Percentiles rank a stretch among this genome's conserved stretches.
Evolutionary conservation across 2,329 filamentous ascomycete genomes (phyloP).

Genomic region (Pseudogymnoascus sp.): DNA sequence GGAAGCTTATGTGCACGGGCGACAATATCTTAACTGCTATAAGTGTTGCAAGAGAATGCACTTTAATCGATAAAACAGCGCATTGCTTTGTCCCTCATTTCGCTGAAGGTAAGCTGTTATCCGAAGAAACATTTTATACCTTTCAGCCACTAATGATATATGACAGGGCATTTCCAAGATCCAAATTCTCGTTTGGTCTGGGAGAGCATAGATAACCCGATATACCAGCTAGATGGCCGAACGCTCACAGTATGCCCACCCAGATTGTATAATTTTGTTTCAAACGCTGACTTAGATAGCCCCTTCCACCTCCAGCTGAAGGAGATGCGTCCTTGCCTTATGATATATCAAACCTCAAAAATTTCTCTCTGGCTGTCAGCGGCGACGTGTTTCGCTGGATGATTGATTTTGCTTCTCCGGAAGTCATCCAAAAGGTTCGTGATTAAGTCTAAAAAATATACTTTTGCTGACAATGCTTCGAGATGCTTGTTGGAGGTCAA

Average conservation of each 20-base stretch:
- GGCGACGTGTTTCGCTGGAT: slow-evolving; percentile 97
- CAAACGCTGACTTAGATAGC: slow-evolving; percentile 37
- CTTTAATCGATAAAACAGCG: slow-evolving; percentile 67
- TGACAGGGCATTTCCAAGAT: slow-evolving; percentile 59
- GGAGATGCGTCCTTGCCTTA: slow-evolving; percentile 78
- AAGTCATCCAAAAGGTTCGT: slow-evolving; percentile 61
- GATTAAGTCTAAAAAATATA: not conserved
- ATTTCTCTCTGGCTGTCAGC: slow-evolving; percentile 82
- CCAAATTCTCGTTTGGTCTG: slow-evolving; percentile 67
- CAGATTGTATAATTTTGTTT: not conserved
- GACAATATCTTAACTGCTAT: slow-evolving; percentile 97
- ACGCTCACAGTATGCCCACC: slow-evolving; percentile 56
- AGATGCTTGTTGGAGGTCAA: slow-evolving; percentile 86
- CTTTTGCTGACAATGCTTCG: slow-evolving; percentile 15
- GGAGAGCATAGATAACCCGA: slow-evolving; percentile 89
- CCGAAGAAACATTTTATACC: not conserved
- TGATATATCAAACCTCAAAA: slow-evolving; percentile 69
- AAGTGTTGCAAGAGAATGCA: slow-evolving; percentile 86
- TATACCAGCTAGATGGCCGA: slow-evolving; percentile 67
- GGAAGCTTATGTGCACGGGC: slow-evolving; percentile 91
- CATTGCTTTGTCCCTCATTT: slow-evolving; percentile 94
- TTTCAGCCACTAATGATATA: not conserved
- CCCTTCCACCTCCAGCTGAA: slow-evolving; percentile 60
- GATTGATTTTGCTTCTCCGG: slow-evolving; percentile 78
- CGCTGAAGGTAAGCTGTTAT: slow-evolving; percentile 48